Conservation (phyloP, 2,329 filamentous ascomycete species). For the Parafenestella ontariensis region DNA sequence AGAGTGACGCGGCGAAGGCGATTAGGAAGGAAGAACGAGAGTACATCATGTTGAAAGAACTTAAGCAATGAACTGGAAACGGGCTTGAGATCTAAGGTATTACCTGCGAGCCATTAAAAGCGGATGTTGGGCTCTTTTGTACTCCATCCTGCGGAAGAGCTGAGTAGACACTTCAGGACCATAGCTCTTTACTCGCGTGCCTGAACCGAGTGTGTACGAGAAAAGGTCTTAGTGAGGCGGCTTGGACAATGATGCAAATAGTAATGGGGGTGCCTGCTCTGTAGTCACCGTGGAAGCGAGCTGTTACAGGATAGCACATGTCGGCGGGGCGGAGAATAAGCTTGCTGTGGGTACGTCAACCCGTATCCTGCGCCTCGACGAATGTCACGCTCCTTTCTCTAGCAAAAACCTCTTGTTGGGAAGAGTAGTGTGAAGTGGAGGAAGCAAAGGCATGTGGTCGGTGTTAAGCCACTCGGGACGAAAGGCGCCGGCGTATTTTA, state of each 20-base stretch:
- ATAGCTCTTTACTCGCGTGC: slow-evolving; percentile 15
- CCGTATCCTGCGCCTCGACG: slow-evolving; percentile 19
- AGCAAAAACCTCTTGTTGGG: not conserved
- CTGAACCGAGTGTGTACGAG: slow-evolving; percentile 13
- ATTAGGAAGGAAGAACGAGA: slow-evolving; percentile 33
- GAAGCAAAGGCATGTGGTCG: slow-evolving; percentile 16
- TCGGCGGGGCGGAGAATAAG: slow-evolving; percentile 23
- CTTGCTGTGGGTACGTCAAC: slow-evolving; percentile 13
- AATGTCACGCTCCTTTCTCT: not conserved
- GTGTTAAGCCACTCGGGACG: slow-evolving; percentile 23
- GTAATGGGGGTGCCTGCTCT: slow-evolving; percentile 19
- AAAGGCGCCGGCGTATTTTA: slow-evolving; percentile 13
- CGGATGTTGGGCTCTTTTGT: slow-evolving; percentile 31
- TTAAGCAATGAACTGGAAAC: slow-evolving; percentile 5
- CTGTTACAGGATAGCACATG: slow-evolving; percentile 21
- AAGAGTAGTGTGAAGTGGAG: slow-evolving; percentile 11
- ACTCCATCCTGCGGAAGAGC: slow-evolving; percentile 10
- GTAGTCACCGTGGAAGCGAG: slow-evolving; percentile 23
- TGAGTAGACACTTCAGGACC: slow-evolving; percentile 12
- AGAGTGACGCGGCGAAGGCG: slow-evolving; percentile 32
- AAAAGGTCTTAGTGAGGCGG: slow-evolving; percentile 20
- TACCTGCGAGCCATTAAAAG: slow-evolving; percentile 4
- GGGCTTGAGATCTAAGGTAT: not conserved
- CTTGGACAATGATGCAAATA: slow-evolving; percentile 25
- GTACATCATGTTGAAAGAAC: slow-evolving; percentile 28